Conservation (phyloP, 176 grass and related monocot species). For the Hyparrhenia diplandra region DNA sequence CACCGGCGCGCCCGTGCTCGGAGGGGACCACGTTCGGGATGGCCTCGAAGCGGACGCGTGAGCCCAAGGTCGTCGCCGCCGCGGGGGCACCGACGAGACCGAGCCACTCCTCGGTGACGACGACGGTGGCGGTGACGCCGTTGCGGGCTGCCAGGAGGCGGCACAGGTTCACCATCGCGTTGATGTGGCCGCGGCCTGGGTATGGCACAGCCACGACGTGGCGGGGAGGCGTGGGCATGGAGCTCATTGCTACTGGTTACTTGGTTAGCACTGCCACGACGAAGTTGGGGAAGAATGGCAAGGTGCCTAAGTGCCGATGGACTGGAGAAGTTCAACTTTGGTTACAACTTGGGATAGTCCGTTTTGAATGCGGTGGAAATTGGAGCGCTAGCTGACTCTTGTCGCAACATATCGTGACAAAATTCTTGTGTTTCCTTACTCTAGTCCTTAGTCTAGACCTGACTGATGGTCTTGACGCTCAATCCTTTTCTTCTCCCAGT, state of each 20-base stretch:
- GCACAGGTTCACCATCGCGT: conserved; percentile 67
- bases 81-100: conserved; percentile 27
- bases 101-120: conserved; percentile 58
- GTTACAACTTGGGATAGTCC: too few relatives aligned
- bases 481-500: too few relatives aligned
- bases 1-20: conserved; percentile 38
- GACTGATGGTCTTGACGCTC: too few relatives aligned
- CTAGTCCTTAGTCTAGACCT: too few relatives aligned
- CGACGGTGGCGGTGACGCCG: conserved; percentile 10
- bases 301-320: too few relatives aligned
- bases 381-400: background rate
- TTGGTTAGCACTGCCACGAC: too few relatives aligned
- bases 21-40: conserved; percentile 56
- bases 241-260: background rate
- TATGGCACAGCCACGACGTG: conserved; percentile 55
- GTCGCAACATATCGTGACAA: background rate
- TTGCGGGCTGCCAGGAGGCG: conserved; percentile 32
- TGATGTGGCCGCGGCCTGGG: conserved; percentile 67
- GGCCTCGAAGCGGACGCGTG: conserved; percentile 20
- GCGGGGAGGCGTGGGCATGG: background rate
- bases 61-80: background rate
- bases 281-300: too few relatives aligned
- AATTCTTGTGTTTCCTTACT: too few relatives aligned
- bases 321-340: background rate
- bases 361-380: background rate